A percentile compares a stretch with the other conserved stretches of the same genome.
Evolutionary conservation across 148 eudicot genomes (phyloP).

Genomic region (Pharnaceum exiguum): DNA sequence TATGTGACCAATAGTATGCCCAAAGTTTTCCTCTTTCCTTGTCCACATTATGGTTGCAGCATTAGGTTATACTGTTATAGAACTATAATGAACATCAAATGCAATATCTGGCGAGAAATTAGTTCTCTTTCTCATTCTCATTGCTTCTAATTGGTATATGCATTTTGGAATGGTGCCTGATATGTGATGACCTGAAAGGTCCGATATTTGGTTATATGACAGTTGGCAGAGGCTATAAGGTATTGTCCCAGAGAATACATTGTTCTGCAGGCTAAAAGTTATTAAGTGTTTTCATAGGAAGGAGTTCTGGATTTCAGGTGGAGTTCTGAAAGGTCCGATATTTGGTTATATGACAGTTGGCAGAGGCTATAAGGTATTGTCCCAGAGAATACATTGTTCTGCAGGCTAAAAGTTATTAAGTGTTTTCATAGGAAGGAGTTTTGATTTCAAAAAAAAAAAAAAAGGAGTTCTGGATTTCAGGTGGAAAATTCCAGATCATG

Average conservation of each 20-base stretch:
- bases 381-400: slow-evolving; percentile 4
- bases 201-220: slow-evolving; percentile 7
- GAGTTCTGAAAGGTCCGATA: slow-evolving; percentile 15
- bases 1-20: no score
- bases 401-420: slow-evolving; percentile 7
- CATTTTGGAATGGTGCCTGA: slow-evolving; percentile 11
- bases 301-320: not conserved
- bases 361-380: slow-evolving; percentile 15
- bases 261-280: slow-evolving; percentile 8
- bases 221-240: slow-evolving; percentile 18
- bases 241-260: not conserved
- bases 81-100: no score
- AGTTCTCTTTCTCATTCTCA: not conserved
- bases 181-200: slow-evolving; percentile 8
- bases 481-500: slow-evolving; percentile 6
- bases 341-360: slow-evolving; percentile 4
- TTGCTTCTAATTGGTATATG: not conserved
- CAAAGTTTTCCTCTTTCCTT: no score
- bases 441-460: no score
- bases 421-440: no score
- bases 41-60: no score
- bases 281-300: slow-evolving; percentile 3
- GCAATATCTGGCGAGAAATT: not conserved
- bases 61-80: no score
- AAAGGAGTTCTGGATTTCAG: not conserved